These are phyloP conservation scores for Tilletia walkeri DNA, from an alignment of 1,284 basidiomycete species.

Conservation along the genomic window DNA sequence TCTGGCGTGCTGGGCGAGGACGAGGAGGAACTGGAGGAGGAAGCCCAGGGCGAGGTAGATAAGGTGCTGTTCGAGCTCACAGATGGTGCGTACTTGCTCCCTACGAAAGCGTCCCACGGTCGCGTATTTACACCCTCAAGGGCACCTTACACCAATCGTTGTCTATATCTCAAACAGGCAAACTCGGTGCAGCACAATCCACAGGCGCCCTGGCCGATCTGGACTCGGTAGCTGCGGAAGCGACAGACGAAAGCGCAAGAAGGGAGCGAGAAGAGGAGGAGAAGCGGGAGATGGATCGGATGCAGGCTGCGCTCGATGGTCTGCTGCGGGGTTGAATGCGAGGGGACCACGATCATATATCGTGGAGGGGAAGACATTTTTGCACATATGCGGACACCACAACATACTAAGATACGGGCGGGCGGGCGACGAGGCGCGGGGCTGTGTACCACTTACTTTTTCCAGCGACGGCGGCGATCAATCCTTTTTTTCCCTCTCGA, in stretches of 20 bases:
- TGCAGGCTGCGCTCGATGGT: conserved; percentile 52
- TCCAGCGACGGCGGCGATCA: too few species aligned
- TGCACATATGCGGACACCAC: too few species aligned
- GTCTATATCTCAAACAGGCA: conserved; percentile 22
- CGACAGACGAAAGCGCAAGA: conserved; percentile 23
- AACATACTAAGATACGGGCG: too few species aligned
- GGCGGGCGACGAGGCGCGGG: too few species aligned
- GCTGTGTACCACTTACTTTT: too few species aligned
- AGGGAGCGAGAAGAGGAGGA: conserved; percentile 36
- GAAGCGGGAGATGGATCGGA: conserved; percentile 45
- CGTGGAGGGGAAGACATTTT: background rate
- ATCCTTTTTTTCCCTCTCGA: too few species aligned
- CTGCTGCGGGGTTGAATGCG: conserved; percentile 40
- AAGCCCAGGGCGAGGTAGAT: conserved; percentile 95
- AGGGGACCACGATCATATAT: background rate
- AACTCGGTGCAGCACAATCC: conserved; percentile 45
- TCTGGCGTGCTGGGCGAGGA: conserved; percentile 61
- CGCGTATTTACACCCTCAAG: too few species aligned
- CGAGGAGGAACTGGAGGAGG: conserved; percentile 91
- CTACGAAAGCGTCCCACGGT: too few species aligned
- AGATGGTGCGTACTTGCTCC: conserved; percentile 69
- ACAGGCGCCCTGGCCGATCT: conserved; percentile 43
- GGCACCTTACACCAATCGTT: too few species aligned
- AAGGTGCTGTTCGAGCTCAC: conserved; percentile 94
- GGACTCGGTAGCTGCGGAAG: conserved; percentile 2